These are phyloP conservation scores for Phytophthora foliorum DNA, from an alignment of 352 stramenopile genomes.

Conservation along the genomic window DNA sequence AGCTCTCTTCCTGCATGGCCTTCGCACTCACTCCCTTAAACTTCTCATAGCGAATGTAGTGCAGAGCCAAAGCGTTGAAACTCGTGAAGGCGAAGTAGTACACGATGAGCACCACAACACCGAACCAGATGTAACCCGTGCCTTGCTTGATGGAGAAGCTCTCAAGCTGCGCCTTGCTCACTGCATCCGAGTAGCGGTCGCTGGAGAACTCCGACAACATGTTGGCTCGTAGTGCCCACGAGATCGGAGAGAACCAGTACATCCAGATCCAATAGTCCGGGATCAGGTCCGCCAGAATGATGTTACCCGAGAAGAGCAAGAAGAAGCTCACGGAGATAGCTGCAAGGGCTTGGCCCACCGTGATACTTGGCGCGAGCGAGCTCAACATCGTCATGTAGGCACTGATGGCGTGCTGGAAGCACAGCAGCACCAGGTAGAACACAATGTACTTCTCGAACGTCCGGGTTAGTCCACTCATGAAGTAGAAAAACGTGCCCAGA, in stretches of 20 bases:
- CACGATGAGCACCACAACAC: conserved; percentile 39
- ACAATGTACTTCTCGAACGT: conserved; percentile 72
- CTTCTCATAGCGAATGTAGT: conserved; percentile 56
- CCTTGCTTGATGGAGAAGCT: conserved; percentile 50
- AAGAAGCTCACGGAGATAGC: conserved; percentile 58
- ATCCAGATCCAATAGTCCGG: conserved; percentile 62
- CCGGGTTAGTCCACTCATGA: conserved; percentile 77
- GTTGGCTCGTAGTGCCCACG: conserved; percentile 51
- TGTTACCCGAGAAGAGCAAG: conserved; percentile 68
- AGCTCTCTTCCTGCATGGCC: conserved; percentile 22
- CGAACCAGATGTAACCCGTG: conserved; percentile 49
- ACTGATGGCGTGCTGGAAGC: conserved; percentile 70
- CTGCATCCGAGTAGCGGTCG: conserved; percentile 27
- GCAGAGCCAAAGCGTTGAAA: conserved; percentile 45
- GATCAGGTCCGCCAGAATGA: conserved; percentile 60
- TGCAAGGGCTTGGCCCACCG: conserved; percentile 44
- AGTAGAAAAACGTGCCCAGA: conserved; percentile 79
- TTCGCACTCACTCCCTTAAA: conserved; percentile 36
- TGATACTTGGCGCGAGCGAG: conserved; percentile 50
- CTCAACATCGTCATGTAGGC: conserved; percentile 57
- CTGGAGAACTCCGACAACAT: conserved; percentile 56
- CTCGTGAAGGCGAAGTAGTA: conserved; percentile 59
- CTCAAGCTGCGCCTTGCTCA: conserved; percentile 22
- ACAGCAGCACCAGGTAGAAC: conserved; percentile 72
- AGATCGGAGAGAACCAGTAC: conserved; percentile 64